Conservation (phyloP, 371 early-diverging fungal genomes). For the Funneliformis caledonium region DNA sequence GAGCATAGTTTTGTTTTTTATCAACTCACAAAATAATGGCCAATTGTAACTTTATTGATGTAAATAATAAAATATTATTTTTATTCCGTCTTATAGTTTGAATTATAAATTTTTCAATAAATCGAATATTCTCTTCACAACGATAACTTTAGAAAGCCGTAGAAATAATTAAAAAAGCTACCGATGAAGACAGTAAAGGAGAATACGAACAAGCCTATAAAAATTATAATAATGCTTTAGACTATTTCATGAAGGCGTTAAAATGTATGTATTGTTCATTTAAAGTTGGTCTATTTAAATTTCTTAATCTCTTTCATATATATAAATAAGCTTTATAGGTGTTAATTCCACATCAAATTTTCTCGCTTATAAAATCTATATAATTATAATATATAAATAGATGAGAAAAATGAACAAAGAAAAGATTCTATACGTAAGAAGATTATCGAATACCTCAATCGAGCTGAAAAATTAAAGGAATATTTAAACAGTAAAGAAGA, state of each 20-base stretch:
- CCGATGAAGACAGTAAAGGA: constrained; percentile 89
- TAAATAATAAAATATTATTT: neutral
- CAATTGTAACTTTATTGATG: constrained; percentile 37
- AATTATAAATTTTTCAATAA: neutral
- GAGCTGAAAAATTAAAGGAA: constrained; percentile 94
- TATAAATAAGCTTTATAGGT: neutral
- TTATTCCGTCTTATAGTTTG: neutral
- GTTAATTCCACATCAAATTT: neutral
- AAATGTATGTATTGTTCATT: constrained; percentile 72
- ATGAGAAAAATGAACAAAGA: constrained; percentile 91
- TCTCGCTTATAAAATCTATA: neutral
- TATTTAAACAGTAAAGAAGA: constrained; percentile 73
- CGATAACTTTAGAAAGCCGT: constrained; percentile 65
- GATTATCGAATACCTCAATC: constrained; percentile 89
- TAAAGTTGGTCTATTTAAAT: neutral
- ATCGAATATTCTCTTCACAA: constrained; percentile 43
- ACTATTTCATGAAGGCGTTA: constrained; percentile 93
- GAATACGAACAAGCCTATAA: constrained; percentile 93
- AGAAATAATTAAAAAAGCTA: constrained; percentile 90
- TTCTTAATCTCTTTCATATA: neutral
- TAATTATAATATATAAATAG: constrained; percentile 49
- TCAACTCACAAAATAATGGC: constrained; percentile 22
- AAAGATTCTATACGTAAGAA: constrained; percentile 90
- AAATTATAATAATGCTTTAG: constrained; percentile 84
- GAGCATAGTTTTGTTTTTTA: too few relatives aligned